phyloP scores from a whole-genome alignment of 257 asterid species.

The Ballota nigra region DNA sequence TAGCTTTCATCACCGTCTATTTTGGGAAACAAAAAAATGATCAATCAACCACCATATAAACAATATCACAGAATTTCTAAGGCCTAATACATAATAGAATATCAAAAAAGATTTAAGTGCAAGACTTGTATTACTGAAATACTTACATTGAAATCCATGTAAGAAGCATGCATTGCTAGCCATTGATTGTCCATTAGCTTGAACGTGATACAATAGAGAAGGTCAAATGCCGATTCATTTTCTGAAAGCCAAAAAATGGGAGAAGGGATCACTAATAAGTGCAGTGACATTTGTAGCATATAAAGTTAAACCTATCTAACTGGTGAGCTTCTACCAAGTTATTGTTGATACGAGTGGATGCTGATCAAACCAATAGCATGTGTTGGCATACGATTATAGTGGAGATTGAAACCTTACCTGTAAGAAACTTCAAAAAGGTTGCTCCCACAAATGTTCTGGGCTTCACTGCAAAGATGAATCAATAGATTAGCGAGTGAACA shows the following conservation, averaged over 20 bases:
- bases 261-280: conserved; percentile 12
- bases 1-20: conserved; percentile 97
- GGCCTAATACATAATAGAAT: background rate
- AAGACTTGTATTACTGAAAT: background rate
- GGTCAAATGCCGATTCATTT: conserved; percentile 91
- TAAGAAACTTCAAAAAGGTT: conserved; percentile 83
- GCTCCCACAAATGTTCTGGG: conserved; percentile 91
- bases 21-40: background rate
- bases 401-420: conserved; percentile 54
- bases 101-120: background rate
- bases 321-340: background rate
- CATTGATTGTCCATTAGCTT: conserved; percentile 97
- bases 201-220: conserved; percentile 89
- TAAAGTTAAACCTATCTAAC: background rate
- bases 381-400: background rate
- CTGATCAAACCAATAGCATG: background rate
- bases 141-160: conserved; percentile 97
- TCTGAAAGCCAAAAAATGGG: conserved; percentile 47
- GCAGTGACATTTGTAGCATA: conserved; percentile 2
- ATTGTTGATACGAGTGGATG: background rate
- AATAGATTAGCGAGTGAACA: conserved; percentile 20
- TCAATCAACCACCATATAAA: background rate
- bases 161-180: conserved; percentile 97
- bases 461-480: conserved; percentile 60
- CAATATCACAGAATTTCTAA: background rate